Conservation (phyloP, 768 basidiomycete genomes). For the Heimioporus sp. region DNA sequence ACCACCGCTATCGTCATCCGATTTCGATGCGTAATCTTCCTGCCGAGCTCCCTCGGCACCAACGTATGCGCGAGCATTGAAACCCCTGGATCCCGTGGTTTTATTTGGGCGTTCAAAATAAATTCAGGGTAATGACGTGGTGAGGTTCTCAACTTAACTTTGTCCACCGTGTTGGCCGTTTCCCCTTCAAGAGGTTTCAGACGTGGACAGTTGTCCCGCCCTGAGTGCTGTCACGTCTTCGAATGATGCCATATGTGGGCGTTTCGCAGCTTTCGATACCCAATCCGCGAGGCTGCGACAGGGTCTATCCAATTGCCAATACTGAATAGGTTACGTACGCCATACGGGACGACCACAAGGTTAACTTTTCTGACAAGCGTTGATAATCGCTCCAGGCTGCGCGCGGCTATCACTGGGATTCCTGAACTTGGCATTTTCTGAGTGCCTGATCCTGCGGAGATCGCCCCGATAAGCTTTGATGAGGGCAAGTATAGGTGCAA, state of each 20-base stretch:
- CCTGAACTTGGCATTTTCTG: conserved; percentile 9
- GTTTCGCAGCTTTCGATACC: conserved; percentile 3
- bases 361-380: conserved; percentile 22
- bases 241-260: conserved; percentile 18
- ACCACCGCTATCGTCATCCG: neutral
- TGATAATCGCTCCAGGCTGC: conserved; percentile 10
- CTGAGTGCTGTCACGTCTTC: conserved; percentile 11
- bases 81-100: conserved; percentile 8
- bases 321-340: conserved; percentile 22
- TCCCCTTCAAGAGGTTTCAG: conserved; percentile 2
- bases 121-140: conserved; percentile 27
- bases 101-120: conserved; percentile 10
- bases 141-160: conserved; percentile 25
- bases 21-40: conserved; percentile 1
- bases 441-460: conserved; percentile 27
- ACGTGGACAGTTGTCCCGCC: neutral
- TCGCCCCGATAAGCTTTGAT: conserved; percentile 28
- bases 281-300: conserved; percentile 18
- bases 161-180: conserved; percentile 7
- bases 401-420: conserved; percentile 13
- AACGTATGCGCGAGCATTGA: neutral
- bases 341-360: conserved; percentile 20
- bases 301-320: conserved; percentile 11
- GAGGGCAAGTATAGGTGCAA: conserved; percentile 2
- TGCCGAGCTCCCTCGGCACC: conserved; percentile 13